Base-by-base conservation (phyloP, 805 yeast genomes). In the Saturnispora ahearnii region DNA sequence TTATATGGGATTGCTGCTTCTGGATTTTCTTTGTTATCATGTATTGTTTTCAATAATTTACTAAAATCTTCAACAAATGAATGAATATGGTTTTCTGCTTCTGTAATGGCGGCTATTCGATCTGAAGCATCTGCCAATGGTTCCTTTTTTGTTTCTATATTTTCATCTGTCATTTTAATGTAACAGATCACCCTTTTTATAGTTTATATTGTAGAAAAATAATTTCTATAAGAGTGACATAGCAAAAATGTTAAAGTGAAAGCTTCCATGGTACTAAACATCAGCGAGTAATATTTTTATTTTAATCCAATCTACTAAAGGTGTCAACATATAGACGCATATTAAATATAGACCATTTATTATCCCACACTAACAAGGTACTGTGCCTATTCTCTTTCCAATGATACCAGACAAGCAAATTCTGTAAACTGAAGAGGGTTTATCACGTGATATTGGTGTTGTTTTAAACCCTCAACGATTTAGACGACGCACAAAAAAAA, bases 31-130 rank as follows among this genome's bases (percentile, higher is more conserved):
- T 65, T 46, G 2, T 57, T 63, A 33, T 62, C 59, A 21, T 65
- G 67, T 21, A 73, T 49, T 33, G 71, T 70, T n/a, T 70, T 63
- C 40, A 81, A 63, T 0, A 80, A 66, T 2, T 67, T 57, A 5
- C 84, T 72, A 41, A 81, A 59, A 51, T 70, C 71, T 32, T 73
- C 78, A 13, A 82, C 60, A 11, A 81, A 59, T 6, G 76, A 63
- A 2, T 78, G 82, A 0, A 81, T 66, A 53, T 71, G 71, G 0
- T 60, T 53, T 51, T 82, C 87, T 8, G 81, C 72, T 7, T 70
- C 70, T 50, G 75, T 68, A 2, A 82, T 64, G 1, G 80, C 66
- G 26, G 77, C 77, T 31, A 82, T 62, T 45, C 87, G 60, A 48
- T 73, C 68, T 53, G 77, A 36, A 7, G 40, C 40, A 12, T 36